Evolutionary conservation across 331 rosid genomes (phyloP).

Genomic region (Rhamnella rubrinervis): DNA sequence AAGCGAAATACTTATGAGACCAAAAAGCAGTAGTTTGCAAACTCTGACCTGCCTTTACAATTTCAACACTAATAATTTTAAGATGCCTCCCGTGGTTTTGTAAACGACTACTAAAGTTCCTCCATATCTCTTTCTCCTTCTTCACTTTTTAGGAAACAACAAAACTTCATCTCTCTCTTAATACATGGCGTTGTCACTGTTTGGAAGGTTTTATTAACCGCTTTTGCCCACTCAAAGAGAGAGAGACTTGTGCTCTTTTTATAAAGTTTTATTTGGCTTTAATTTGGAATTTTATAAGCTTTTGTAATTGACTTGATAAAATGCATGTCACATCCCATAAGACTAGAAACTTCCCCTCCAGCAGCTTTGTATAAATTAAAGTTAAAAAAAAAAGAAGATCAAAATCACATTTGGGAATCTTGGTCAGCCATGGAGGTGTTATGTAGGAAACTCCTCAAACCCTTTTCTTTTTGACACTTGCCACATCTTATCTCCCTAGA

Average conservation of each 20-base stretch:
- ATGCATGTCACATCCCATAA: too few species aligned
- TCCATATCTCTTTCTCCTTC: not conserved
- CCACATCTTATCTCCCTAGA: too few species aligned
- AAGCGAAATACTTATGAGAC: too few species aligned
- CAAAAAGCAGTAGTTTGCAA: constrained; percentile 5
- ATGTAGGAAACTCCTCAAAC: too few species aligned
- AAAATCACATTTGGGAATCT: too few species aligned
- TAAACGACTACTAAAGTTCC: not conserved
- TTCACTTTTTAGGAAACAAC: not conserved
- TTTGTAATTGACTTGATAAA: too few species aligned
- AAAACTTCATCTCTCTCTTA: not conserved
- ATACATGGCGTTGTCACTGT: not conserved
- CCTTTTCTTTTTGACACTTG: too few species aligned
- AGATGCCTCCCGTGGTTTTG: not conserved
- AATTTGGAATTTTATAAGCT: not conserved
- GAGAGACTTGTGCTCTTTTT: not conserved
- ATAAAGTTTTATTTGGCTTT: not conserved
- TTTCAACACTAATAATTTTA: not conserved
- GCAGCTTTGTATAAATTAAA: too few species aligned
- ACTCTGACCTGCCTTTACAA: constrained; percentile 4
- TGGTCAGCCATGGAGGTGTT: too few species aligned
- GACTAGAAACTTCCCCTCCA: too few species aligned
- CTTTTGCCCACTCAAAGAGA: not conserved
- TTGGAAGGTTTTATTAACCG: not conserved
- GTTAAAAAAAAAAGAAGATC: too few species aligned